Evolutionary conservation across 108 stramenopile species (phyloP).

Genomic region (Schizochytrium sp.): DNA sequence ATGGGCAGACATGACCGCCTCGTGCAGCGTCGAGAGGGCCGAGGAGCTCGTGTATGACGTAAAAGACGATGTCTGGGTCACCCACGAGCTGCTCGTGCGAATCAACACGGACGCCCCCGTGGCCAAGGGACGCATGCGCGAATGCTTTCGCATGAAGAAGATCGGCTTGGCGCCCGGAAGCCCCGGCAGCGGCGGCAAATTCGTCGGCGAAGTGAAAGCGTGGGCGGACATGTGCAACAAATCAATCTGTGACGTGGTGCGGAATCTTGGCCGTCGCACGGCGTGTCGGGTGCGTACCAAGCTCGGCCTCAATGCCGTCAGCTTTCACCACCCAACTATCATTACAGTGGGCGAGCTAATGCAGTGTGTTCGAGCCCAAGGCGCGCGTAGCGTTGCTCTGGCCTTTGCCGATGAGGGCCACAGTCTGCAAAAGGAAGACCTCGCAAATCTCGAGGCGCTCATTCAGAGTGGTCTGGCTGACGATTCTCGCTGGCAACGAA

Average conservation of each 20-base stretch:
- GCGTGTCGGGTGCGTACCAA: not conserved
- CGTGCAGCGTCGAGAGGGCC: not conserved
- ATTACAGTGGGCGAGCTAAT: not conserved
- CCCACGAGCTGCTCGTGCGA: not conserved
- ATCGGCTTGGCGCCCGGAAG: not conserved
- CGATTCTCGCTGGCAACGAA: not conserved
- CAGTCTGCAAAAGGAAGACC: not conserved
- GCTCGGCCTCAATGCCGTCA: not conserved
- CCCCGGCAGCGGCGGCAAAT: not conserved
- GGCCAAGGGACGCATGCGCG: constrained; percentile 13
- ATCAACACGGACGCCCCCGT: not conserved
- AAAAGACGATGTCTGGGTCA: not conserved
- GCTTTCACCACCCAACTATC: not conserved
- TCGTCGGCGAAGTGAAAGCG: not conserved
- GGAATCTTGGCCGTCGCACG: not conserved
- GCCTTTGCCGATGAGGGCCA: not conserved
- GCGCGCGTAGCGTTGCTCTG: not conserved
- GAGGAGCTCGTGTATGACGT: constrained; percentile 4
- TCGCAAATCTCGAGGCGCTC: not conserved
- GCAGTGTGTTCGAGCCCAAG: not conserved
- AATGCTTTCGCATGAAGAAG: not conserved
- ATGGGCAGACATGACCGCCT: not conserved
- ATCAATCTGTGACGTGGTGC: not conserved
- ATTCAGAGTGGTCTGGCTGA: not conserved
- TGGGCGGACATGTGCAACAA: not conserved